Conservation (phyloP, 257 asterid species). For the Scutellaria barbata region DNA sequence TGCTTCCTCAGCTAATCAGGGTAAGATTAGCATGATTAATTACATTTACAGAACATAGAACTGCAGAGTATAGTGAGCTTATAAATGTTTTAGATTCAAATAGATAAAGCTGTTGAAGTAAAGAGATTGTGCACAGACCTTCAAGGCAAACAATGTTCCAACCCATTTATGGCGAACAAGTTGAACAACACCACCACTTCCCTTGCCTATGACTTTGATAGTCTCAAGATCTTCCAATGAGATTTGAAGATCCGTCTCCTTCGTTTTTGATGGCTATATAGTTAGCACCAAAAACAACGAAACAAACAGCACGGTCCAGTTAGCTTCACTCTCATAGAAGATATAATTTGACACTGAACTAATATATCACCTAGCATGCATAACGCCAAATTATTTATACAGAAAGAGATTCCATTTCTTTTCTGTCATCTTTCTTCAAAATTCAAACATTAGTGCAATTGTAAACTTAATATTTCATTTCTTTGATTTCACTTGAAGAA, state of each 20-base stretch:
- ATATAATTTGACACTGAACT: conserved; percentile 13
- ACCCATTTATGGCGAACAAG: conserved; percentile 98
- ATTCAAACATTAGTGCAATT: conserved; percentile 2
- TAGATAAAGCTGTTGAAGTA: conserved; percentile 15
- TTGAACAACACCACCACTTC: conserved; percentile 98
- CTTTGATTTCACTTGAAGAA: not conserved
- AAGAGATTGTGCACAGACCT: conserved; percentile 56
- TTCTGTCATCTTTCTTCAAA: not conserved
- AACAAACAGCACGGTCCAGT: conserved; percentile 22
- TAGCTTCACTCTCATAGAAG: conserved; percentile 29
- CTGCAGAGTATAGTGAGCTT: not conserved
- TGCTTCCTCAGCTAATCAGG: not conserved
- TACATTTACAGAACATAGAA: not conserved
- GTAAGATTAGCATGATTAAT: not conserved
- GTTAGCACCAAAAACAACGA: conserved; percentile 22
- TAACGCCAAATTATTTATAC: conserved; percentile 1
- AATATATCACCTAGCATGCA: conserved; percentile 10
- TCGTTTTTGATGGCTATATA: conserved; percentile 65
- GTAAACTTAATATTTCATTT: conserved; percentile 9
- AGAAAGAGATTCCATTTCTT: conserved; percentile 20
- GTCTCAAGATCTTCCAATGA: conserved; percentile 96
- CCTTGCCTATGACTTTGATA: conserved; percentile 94
- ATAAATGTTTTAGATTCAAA: conserved; percentile 10
- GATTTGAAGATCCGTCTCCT: conserved; percentile 84
- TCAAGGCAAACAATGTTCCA: conserved; percentile 88